Conservation (phyloP, 192 early-diverging fungal genomes). For the Rhizophagus prolifer region DNA sequence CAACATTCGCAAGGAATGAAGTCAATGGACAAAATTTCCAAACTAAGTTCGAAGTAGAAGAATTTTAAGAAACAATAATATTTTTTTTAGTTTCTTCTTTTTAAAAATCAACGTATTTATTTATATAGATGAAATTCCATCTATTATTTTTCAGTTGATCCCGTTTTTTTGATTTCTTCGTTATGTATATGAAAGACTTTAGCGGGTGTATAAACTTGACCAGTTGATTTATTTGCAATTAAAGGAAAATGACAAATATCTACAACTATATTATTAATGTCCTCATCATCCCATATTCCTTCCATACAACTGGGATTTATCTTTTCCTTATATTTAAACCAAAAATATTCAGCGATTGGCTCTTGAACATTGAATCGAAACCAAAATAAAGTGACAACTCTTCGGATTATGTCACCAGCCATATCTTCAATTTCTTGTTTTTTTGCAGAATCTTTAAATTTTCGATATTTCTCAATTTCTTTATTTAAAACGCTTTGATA, state of each 20-base stretch:
- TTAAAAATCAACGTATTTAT: too few relatives aligned
- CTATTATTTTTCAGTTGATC: too few relatives aligned
- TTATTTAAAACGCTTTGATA: neutral
- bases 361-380: slow-evolving; percentile 12
- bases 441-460: neutral
- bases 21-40: neutral
- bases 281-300: neutral
- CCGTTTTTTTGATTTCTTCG: too few relatives aligned
- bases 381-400: neutral
- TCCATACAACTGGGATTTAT: neutral
- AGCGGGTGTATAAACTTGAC: neutral
- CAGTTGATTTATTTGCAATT: neutral
- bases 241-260: slow-evolving; percentile 15
- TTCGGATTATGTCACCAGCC: neutral
- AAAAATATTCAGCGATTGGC: neutral
- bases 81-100: too few relatives aligned
- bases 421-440: neutral
- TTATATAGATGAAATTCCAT: too few relatives aligned
- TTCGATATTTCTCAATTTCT: neutral
- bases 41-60: neutral
- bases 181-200: neutral
- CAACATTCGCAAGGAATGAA: neutral
- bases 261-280: neutral
- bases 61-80: too few relatives aligned
- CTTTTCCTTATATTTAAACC: neutral